Evolutionary conservation across 257 asterid genomes (phyloP).

Genomic region (Nemophila menziesii): DNA sequence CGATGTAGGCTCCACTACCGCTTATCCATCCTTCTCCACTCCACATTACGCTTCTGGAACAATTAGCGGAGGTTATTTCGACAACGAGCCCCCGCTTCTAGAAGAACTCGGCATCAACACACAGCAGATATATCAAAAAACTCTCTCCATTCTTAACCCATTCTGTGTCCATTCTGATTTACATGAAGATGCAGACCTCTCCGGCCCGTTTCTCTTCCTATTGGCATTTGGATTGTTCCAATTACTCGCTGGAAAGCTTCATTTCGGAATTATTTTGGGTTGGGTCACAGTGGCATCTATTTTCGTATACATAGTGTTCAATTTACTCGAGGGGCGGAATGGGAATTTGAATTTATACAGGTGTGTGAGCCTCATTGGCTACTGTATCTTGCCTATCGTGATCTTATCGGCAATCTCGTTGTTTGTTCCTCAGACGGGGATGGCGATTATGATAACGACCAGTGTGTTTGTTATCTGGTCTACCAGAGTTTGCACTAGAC

Average conservation of each 20-base stretch:
- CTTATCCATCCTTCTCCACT: conserved; percentile 62
- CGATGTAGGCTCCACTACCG: conserved; percentile 61
- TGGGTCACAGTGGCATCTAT: conserved; percentile 78
- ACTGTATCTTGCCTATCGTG: conserved; percentile 82
- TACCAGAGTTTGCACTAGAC: conserved; percentile 76
- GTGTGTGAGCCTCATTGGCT: conserved; percentile 80
- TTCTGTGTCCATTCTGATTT: conserved; percentile 52
- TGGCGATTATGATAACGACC: conserved; percentile 49
- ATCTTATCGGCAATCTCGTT: conserved; percentile 63
- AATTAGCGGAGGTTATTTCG: conserved; percentile 52
- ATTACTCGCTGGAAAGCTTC: conserved; percentile 78
- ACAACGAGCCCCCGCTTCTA: conserved; percentile 82
- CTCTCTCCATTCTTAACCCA: conserved; percentile 56
- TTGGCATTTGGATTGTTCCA: conserved; percentile 86
- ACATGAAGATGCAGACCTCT: conserved; percentile 85
- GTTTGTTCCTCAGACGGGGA: conserved; percentile 77
- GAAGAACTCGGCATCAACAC: conserved; percentile 94
- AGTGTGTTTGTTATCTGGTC: conserved; percentile 76
- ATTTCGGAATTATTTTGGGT: conserved; percentile 70
- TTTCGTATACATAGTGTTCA: conserved; percentile 69
- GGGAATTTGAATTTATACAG: conserved; percentile 81
- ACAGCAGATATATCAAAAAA: conserved; percentile 73
- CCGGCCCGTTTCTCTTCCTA: conserved; percentile 76
- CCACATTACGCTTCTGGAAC: conserved; percentile 43
- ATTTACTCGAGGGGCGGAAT: conserved; percentile 75